Conservation (phyloP, 768 basidiomycete genomes). For the Dioszegia aurantiaca region DNA sequence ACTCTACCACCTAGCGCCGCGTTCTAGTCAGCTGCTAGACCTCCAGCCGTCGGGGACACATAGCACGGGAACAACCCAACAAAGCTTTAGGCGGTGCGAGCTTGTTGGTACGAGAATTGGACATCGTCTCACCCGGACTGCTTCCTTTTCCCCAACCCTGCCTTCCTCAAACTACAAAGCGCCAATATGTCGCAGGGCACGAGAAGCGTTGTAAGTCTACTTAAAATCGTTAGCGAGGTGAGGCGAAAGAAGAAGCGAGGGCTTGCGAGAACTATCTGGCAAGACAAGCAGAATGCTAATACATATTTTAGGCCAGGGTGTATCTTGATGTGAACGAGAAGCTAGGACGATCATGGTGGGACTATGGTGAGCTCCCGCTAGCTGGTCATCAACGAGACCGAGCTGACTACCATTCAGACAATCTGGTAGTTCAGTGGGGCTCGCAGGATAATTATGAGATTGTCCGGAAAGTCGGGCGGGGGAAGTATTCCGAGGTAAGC, state of each 20-base stretch:
- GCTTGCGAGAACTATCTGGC: background rate
- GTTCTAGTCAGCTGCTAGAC: no score
- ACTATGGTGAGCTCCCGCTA: conserved; percentile 70
- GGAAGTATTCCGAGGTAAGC: conserved; percentile 87
- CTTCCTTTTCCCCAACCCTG: no score
- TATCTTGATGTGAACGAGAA: conserved; percentile 85
- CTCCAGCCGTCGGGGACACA: no score
- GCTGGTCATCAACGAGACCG: background rate
- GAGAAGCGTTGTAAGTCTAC: conserved; percentile 7
- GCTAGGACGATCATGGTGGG: conserved; percentile 86
- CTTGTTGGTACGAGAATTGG: no score
- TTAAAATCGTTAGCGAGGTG: no score
- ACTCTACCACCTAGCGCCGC: no score
- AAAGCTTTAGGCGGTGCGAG: no score
- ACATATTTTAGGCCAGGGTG: conserved; percentile 52
- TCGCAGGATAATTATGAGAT: conserved; percentile 97
- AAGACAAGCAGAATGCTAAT: background rate
- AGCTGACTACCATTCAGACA: conserved; percentile 59
- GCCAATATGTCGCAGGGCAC: conserved; percentile 11
- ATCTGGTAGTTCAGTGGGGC: conserved; percentile 93
- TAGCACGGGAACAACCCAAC: no score
- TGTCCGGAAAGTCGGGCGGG: conserved; percentile 89
- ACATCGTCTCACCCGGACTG: no score
- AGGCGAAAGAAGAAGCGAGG: background rate
- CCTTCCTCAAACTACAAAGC: no score